Conservation (phyloP, 1,284 basidiomycete genomes). For the Austropuccinia psidii region DNA sequence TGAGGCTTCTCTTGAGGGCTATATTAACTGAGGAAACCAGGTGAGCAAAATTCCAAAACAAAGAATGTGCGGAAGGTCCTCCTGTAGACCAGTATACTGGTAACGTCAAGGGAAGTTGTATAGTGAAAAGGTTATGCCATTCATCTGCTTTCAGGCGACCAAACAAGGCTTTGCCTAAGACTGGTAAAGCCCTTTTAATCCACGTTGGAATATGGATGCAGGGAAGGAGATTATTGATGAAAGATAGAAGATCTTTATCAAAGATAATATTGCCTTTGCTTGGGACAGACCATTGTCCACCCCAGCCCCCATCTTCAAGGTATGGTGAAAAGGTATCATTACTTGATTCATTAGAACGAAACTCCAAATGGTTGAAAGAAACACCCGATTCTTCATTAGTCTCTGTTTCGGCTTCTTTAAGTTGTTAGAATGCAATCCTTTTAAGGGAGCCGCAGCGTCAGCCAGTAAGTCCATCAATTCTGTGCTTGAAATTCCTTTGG, state of each 20-base stretch:
- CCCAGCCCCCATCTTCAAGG: neutral
- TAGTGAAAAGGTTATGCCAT: constrained; percentile 15
- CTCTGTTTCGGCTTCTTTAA: neutral
- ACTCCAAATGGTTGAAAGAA: neutral
- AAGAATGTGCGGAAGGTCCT: neutral
- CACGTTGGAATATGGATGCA: constrained; percentile 8
- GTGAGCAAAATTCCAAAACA: neutral
- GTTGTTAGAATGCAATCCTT: neutral
- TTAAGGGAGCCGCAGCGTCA: neutral
- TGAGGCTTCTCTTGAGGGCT: neutral
- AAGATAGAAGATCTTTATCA: neutral
- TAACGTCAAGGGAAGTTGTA: constrained; percentile 13
- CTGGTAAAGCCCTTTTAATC: constrained; percentile 10
- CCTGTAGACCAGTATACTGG: neutral
- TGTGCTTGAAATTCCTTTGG: neutral
- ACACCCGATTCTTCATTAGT: neutral
- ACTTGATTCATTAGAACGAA: neutral
- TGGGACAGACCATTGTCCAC: neutral
- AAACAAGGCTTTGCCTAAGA: constrained; percentile 9
- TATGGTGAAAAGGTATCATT: constrained; percentile 6
- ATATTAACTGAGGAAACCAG: neutral
- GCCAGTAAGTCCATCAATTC: neutral
- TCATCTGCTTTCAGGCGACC: constrained; percentile 39
- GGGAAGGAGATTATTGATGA: neutral
- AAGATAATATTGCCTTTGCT: constrained; percentile 17